phyloP scores from a whole-genome alignment of 2,329 filamentous ascomycete species.

The Scedosporium dehoogii region DNA sequence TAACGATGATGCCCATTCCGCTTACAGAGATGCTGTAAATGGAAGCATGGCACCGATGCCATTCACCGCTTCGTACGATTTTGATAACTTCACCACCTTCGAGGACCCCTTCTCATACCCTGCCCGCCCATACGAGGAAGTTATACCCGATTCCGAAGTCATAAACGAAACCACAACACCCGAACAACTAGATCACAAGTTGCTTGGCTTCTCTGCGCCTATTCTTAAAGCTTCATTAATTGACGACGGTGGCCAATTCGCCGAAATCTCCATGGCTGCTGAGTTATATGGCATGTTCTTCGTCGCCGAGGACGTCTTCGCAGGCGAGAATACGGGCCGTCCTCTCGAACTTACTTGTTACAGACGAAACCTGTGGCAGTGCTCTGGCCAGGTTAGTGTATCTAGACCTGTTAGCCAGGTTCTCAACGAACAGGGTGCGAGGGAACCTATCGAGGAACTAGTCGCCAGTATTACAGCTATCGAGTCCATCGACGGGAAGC shows the following conservation, averaged over 20 bases:
- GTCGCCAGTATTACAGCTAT: slow-evolving; percentile 75
- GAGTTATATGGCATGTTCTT: slow-evolving; percentile 87
- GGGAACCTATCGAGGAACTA: slow-evolving; percentile 66
- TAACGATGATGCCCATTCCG: not conserved
- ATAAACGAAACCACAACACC: slow-evolving; percentile 18
- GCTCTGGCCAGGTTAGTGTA: slow-evolving; percentile 75
- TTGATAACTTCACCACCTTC: slow-evolving; percentile 52
- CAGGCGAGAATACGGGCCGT: slow-evolving; percentile 43
- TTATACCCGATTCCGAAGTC: slow-evolving; percentile 30
- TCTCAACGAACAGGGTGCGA: slow-evolving; percentile 63
- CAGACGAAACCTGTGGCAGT: slow-evolving; percentile 88
- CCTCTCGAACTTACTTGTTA: slow-evolving; percentile 88
- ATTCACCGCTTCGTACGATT: slow-evolving; percentile 51
- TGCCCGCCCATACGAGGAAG: slow-evolving; percentile 32
- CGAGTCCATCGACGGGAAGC: slow-evolving; percentile 86
- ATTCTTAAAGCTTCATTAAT: slow-evolving; percentile 51
- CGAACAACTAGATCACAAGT: slow-evolving; percentile 48
- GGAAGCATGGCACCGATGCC: slow-evolving; percentile 30
- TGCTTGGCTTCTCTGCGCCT: slow-evolving; percentile 63
- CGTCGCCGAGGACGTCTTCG: slow-evolving; percentile 71
- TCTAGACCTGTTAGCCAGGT: slow-evolving; percentile 63
- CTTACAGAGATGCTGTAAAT: slow-evolving; percentile 30
- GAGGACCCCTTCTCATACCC: slow-evolving; percentile 57
- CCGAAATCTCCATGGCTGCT: slow-evolving; percentile 57
- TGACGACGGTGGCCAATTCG: slow-evolving; percentile 54